Percentiles rank a stretch among this genome's conserved stretches.
phyloP scores from a whole-genome alignment of 371 early-diverging fungal genomes.

The Syncephalastrum monosporum region DNA sequence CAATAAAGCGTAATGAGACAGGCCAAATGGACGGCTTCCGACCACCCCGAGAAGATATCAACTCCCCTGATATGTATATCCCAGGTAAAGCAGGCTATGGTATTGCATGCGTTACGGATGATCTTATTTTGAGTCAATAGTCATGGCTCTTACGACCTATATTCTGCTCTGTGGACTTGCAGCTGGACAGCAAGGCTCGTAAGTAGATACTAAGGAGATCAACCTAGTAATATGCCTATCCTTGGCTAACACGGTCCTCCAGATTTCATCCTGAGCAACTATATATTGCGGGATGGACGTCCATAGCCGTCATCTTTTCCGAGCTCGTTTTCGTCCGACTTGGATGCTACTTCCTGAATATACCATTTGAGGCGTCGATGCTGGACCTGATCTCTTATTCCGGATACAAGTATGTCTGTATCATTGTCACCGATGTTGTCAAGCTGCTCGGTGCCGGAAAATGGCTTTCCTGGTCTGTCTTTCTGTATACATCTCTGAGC shows the following conservation, averaged over 20 bases:
- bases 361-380: constrained; percentile 82
- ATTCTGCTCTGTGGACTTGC: constrained; percentile 83
- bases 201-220: constrained; percentile 19
- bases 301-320: constrained; percentile 77
- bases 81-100: constrained; percentile 55
- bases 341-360: constrained; percentile 88
- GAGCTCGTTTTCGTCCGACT: constrained; percentile 84
- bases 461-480: constrained; percentile 62
- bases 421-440: constrained; percentile 59
- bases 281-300: constrained; percentile 85
- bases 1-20: constrained; percentile 75
- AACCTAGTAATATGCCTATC: background rate
- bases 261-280: constrained; percentile 92
- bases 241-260: background rate
- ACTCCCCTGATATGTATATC: constrained; percentile 98
- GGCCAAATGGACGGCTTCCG: constrained; percentile 87
- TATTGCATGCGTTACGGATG: background rate
- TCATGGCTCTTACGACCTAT: constrained; percentile 95
- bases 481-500: constrained; percentile 76
- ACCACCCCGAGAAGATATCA: constrained; percentile 88
- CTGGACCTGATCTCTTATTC: constrained; percentile 89
- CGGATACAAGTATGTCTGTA: constrained; percentile 96
- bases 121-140: constrained; percentile 17
- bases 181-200: constrained; percentile 63
- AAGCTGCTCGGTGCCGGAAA: constrained; percentile 48